These are phyloP conservation scores for Artemisia tridentata DNA, from an alignment of 129 eudicot genomes.

Conservation along the genomic window DNA sequence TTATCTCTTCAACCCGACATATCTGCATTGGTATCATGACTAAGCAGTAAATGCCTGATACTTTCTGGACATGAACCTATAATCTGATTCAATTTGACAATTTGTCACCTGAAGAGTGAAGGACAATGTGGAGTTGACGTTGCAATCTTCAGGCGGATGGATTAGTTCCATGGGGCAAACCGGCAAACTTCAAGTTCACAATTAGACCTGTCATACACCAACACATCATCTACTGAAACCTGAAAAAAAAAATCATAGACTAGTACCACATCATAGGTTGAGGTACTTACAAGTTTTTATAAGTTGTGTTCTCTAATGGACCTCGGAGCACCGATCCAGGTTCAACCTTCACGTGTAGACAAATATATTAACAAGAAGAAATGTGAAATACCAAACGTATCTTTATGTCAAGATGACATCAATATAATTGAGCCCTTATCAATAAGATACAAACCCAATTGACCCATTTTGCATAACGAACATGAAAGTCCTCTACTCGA, in stretches of 20 bases:
- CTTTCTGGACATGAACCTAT: background rate
- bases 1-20: slow-evolving; percentile 85
- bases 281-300: slow-evolving; percentile 46
- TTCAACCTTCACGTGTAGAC: slow-evolving; percentile 60
- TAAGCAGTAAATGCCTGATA: slow-evolving; percentile 7
- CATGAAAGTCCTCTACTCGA: background rate
- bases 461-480: background rate
- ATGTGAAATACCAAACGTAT: slow-evolving; percentile 8
- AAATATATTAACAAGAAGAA: slow-evolving; percentile 23
- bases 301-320: slow-evolving; percentile 63
- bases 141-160: slow-evolving; percentile 93
- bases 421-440: slow-evolving; percentile 6
- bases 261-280: background rate
- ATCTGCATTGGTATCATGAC: slow-evolving; percentile 46
- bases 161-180: slow-evolving; percentile 86
- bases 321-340: slow-evolving; percentile 77
- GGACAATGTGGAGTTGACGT: slow-evolving; percentile 74
- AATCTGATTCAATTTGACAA: slow-evolving; percentile 25
- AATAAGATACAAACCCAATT: background rate
- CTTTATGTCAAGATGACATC: slow-evolving; percentile 22
- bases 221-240: slow-evolving; percentile 21
- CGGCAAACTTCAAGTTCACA: slow-evolving; percentile 66
- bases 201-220: slow-evolving; percentile 42
- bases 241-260: slow-evolving; percentile 21
- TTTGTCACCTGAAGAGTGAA: slow-evolving; percentile 83